Base-by-base conservation (phyloP, 2,329 filamentous ascomycete species). In the Colletotrichum endophyticum region DNA sequence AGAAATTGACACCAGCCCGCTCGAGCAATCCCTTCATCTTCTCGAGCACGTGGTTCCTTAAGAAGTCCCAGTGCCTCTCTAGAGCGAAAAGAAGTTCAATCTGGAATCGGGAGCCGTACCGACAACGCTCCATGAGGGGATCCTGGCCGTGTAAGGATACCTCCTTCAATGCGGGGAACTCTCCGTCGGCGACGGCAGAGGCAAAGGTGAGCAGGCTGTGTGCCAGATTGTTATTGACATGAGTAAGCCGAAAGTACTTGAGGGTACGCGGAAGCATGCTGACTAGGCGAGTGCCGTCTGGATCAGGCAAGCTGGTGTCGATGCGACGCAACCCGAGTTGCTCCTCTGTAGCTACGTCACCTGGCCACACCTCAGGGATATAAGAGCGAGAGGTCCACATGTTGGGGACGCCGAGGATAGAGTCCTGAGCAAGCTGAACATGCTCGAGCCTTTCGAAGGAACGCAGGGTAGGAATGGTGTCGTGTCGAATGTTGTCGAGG, bases 401-500 rank as follows among this genome's bases (percentile, higher is more conserved):
- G n/a, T 25, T 56, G 8, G 28, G 19, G 11, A 34, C 25, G 5
- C 66, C 66, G 49, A 68, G 44, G 0, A 68, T 56, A 1, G 66
- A 68, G 28, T 68, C 66, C 7, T 68, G 66, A 0, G 28, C 66
- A 19, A 68, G 32, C 12, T 34, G n/a, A 19, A 68, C 15, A 22
- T 30, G 32, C 30, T 68, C 66, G 12, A 68, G 28, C 49, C 1
- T 28, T 11, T 28, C 16, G 44, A 69, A 69, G 0, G n/a, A 15
- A n/a, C 28, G 44, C 0, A 69, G 30, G 8, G 44, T 34, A 5
- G 0, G 0, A 0, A 68, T 68, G 39, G 56, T 49, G 27, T 13
- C 30, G 0, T 3, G 1, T 15, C 27, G 4, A 13, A 27, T 22
- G 8, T 8, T 25, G 0, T 22, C 6, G 44, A 27, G 8, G 5